Percentiles rank a stretch among this genome's conserved stretches.
These are phyloP conservation scores for Pyrenophora teres DNA, from an alignment of 2,329 filamentous ascomycete genomes.

Conservation along the genomic window DNA sequence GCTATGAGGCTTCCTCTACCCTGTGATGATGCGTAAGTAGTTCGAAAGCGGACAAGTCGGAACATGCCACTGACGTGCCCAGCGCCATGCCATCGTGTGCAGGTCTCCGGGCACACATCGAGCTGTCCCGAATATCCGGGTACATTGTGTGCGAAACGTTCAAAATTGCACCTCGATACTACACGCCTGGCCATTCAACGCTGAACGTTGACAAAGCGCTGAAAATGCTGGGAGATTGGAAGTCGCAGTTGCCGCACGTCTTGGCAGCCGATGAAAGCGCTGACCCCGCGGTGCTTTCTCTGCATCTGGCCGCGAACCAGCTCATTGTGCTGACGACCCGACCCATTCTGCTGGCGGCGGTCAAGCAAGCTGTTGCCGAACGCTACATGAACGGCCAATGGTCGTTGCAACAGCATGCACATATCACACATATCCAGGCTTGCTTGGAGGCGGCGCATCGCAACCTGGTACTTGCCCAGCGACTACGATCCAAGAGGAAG, in stretches of 20 bases:
- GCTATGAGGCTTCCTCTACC: slow-evolving; percentile 32
- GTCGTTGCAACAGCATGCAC: slow-evolving; percentile 16
- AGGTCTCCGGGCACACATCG: slow-evolving; percentile 31
- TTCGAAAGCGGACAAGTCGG: not conserved
- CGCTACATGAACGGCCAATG: slow-evolving; percentile 18
- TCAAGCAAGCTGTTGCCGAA: slow-evolving; percentile 31
- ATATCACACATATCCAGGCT: slow-evolving; percentile 16
- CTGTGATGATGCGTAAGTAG: slow-evolving; percentile 26
- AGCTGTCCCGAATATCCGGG: slow-evolving; percentile 29
- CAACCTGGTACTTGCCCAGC: slow-evolving; percentile 28
- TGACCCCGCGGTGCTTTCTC: slow-evolving; percentile 28
- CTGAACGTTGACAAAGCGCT: slow-evolving; percentile 25
- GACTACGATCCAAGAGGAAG: slow-evolving; percentile 15
- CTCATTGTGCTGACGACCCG: slow-evolving; percentile 33
- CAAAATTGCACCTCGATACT: slow-evolving; percentile 25
- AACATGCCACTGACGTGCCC: slow-evolving; percentile 8
- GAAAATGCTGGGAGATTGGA: slow-evolving; percentile 29
- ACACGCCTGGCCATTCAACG: slow-evolving; percentile 8
- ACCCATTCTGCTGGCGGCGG: slow-evolving; percentile 28
- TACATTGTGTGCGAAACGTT: slow-evolving; percentile 36
- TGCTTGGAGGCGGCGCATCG: slow-evolving; percentile 26
- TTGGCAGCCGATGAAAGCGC: slow-evolving; percentile 16
- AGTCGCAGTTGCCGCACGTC: slow-evolving; percentile 17
- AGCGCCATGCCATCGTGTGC: slow-evolving; percentile 29
- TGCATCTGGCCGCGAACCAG: slow-evolving; percentile 35